Evolutionary conservation across 495 filamentous ascomycete species (phyloP).

Genomic region (Penicillium malachiteum): DNA sequence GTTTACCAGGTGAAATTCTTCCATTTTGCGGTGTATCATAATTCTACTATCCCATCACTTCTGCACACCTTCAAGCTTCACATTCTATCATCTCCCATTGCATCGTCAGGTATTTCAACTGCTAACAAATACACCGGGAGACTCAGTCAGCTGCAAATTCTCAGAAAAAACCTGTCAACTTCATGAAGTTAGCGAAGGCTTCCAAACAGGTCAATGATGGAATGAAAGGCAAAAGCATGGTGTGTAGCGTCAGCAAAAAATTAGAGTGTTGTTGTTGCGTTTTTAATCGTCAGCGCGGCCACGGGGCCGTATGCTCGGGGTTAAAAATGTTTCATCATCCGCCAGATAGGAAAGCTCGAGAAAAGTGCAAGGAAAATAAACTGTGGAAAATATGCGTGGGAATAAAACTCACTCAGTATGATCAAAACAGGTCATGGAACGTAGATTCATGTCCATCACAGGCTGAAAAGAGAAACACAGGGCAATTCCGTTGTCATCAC

Average conservation of each 20-base stretch:
- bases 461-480: slow-evolving; percentile 13
- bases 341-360: slow-evolving; percentile 27
- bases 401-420: slow-evolving; percentile 31
- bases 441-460: slow-evolving; percentile 41
- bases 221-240: slow-evolving; percentile 16
- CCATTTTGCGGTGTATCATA: not conserved
- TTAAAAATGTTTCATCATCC: slow-evolving; percentile 61
- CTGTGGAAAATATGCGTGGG: too few species aligned
- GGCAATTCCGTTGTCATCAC: slow-evolving; percentile 29
- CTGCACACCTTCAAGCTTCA: not conserved
- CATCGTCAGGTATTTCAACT: not conserved
- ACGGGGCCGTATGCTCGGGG: slow-evolving; percentile 44
- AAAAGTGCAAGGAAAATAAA: too few species aligned
- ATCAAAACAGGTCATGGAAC: slow-evolving; percentile 33
- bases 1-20: not conserved
- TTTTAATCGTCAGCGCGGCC: slow-evolving; percentile 51
- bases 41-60: not conserved
- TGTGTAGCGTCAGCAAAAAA: slow-evolving; percentile 59
- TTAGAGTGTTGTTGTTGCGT: slow-evolving; percentile 64
- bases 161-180: slow-evolving; percentile 15
- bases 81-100: not conserved
- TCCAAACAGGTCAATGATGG: slow-evolving; percentile 10
- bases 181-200: slow-evolving; percentile 31
- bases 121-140: not conserved
- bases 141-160: not conserved